Base-by-base conservation (phyloP, 176 grass and related monocot species). In the Carex cristatella region DNA sequence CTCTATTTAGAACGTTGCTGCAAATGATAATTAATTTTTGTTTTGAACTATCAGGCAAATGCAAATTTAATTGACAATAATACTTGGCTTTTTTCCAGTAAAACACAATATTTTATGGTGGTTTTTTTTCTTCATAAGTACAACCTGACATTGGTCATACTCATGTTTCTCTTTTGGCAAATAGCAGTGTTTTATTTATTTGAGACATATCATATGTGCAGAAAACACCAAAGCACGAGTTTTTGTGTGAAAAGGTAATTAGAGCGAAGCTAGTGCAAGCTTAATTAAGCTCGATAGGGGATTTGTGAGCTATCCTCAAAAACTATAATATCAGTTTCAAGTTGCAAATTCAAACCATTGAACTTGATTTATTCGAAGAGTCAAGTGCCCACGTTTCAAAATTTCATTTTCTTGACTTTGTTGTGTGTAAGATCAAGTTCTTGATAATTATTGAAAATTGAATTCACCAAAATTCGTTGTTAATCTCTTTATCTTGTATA, bases 401-500 rank as follows among this genome's bases (percentile, higher is more conserved):
- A 14, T 73, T 73, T 73, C 18, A 13, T 48, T 73, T 44, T 73
- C 15, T 73, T 69, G 2, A 40, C 42, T 49, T 73, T 40, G 9
- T n/a, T 73, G 49, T 19, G 16, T 51, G 49, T 49, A 10, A 27
- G 69, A 73, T 48, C 16, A 72, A 18, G 7, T 46, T 18, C 16
- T 72, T 8, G 38, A 72, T 18, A 72, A 73, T 68, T 68, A 15
- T 65, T 15, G 28, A 35, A 68, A 72, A 28, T 80, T 53, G 13
- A 81, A 42, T 37, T 79, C 35, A 4, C 60, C 44, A 71, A 84
- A 84, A 69, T 75, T 63, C 7, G n/a, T 33, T 65, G 61, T 82
- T 83, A 71, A 59, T 5, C 13, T 87, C 73, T 61, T 88, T 31
- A 46, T 81, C 18, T 74, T 68, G 57, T 81, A 79, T 19, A 82